phyloP scores from a whole-genome alignment of 2,329 filamentous ascomycete genomes.

The Gliomastix tumulicola region DNA sequence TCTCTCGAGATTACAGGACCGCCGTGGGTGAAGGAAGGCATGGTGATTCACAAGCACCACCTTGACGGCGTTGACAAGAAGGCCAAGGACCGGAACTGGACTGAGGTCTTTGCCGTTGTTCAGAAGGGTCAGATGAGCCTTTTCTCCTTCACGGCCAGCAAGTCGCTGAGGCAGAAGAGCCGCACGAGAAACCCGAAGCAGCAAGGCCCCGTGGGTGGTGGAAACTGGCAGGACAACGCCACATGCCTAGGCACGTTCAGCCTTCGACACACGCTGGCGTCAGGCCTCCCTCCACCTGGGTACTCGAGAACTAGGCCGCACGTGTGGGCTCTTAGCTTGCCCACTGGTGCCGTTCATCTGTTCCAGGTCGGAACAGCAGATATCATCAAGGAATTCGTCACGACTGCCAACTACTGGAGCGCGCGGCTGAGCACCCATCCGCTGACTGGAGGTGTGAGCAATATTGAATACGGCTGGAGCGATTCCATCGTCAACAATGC shows the following conservation, averaged over 20 bases:
- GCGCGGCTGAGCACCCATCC: conserved; percentile 91
- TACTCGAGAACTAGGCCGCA: conserved; percentile 87
- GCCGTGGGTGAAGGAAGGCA: conserved; percentile 98
- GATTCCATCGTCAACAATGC: conserved; percentile 67
- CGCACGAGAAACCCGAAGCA: conserved; percentile 37
- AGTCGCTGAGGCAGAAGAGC: conserved; percentile 64
- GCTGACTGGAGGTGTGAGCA: conserved; percentile 85
- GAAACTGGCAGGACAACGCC: conserved; percentile 97
- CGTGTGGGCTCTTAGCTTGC: conserved; percentile 89
- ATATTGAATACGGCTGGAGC: conserved; percentile 96
- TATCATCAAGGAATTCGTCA: conserved; percentile 90
- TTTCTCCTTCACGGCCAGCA: conserved; percentile 85
- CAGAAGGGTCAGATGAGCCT: conserved; percentile 91
- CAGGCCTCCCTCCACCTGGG: conserved; percentile 79
- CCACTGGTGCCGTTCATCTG: conserved; percentile 90
- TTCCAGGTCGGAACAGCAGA: conserved; percentile 96
- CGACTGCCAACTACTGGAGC: conserved; percentile 95
- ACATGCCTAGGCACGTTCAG: conserved; percentile 83
- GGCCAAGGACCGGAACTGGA: conserved; percentile 91
- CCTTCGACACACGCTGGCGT: conserved; percentile 86
- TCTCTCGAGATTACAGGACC: conserved; percentile 84
- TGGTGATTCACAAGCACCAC: conserved; percentile 93
- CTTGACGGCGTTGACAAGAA: conserved; percentile 85
- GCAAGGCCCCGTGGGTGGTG: conserved; percentile 72
- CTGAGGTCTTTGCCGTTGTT: conserved; percentile 90